A percentile compares a stretch with the other conserved stretches of the same genome.
These are phyloP conservation scores for Apocynum venetum DNA, from an alignment of 257 asterid genomes.

Conservation along the genomic window DNA sequence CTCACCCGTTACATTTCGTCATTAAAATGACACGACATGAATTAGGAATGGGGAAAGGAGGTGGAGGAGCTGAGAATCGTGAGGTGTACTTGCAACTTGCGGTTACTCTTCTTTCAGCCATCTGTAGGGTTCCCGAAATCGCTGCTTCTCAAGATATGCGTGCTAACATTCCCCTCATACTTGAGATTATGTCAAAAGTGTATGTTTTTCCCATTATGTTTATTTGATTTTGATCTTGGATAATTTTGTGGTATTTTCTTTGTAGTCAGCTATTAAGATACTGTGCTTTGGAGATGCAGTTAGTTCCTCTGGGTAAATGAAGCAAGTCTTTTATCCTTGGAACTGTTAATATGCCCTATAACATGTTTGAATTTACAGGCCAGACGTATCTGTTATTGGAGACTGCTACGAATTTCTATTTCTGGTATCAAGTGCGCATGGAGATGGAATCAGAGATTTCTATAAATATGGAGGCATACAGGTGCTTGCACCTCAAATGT, in stretches of 20 bases:
- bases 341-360: conserved; percentile 10
- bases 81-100: conserved; percentile 72
- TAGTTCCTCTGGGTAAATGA: background rate
- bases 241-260: background rate
- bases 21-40: background rate
- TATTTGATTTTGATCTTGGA: background rate
- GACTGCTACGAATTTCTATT: conserved; percentile 72
- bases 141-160: conserved; percentile 68
- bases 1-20: background rate
- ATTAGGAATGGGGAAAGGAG: conserved; percentile 52
- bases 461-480: conserved; percentile 60
- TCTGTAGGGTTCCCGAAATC: conserved; percentile 66
- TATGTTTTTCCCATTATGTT: conserved; percentile 24
- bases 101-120: conserved; percentile 58
- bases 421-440: conserved; percentile 58
- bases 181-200: conserved; percentile 51
- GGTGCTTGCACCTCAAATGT: conserved; percentile 59
- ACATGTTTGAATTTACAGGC: conserved; percentile 40
- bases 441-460: conserved; percentile 47
- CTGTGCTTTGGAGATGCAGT: too few relatives aligned
- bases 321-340: background rate
- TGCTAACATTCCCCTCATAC: conserved; percentile 45
- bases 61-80: conserved; percentile 36
- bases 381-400: conserved; percentile 41
- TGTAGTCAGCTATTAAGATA: background rate